Evolutionary conservation across 78 protist genomes (phyloP), one percentile per base, ranked within the genome.

Genomic region (Pigoraptor vietnamica): DNA sequence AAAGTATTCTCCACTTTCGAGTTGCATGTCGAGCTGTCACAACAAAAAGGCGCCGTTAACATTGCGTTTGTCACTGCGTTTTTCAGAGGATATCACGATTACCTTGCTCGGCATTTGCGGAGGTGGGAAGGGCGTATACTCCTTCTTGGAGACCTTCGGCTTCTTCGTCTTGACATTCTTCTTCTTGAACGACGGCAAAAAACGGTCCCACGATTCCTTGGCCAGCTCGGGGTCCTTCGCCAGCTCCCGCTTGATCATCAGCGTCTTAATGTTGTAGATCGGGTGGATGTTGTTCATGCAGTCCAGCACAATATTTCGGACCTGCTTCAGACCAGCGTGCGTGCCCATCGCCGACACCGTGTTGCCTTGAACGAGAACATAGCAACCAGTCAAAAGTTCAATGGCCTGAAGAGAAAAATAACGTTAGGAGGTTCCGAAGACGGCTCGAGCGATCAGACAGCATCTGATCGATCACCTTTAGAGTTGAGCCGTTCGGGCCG

Each of bases 221-320:
- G 92, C 92, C 56, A 99, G 94, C 2, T 39, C 48, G 36, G 93
- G 95, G 91, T 97, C 97, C 90, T 97, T 98, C 33, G 90, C 92
- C 34, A 99, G 98, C 88, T 99, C 99, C 24, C 97, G 92, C 90
- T 95, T 97, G 93, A 99, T 98, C 99, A 99, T 98, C 90, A 98
- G 95, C 83, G 90, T 91, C 37, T 99, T 99, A 95, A 99, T 98
- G 90, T 97, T 93, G 94, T 98, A 99, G 37, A 99, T 94, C 23
- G 99, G 99, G 91, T 99, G 99, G 24, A 98, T 91, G 94, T 99
- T 99, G 81, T 94, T 90, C 99, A 99, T 95, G 94, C 99, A 97
- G 93, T 98, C 99, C 29, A 94, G 96, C 19, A 98, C 98, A 0
- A 99, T 93, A 81, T 92, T 90, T 19, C 98, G 92, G 10, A 97